Evolutionary conservation across 75 land plant genomes (phyloP).

Genomic region (Isoetes taiwanensis): DNA sequence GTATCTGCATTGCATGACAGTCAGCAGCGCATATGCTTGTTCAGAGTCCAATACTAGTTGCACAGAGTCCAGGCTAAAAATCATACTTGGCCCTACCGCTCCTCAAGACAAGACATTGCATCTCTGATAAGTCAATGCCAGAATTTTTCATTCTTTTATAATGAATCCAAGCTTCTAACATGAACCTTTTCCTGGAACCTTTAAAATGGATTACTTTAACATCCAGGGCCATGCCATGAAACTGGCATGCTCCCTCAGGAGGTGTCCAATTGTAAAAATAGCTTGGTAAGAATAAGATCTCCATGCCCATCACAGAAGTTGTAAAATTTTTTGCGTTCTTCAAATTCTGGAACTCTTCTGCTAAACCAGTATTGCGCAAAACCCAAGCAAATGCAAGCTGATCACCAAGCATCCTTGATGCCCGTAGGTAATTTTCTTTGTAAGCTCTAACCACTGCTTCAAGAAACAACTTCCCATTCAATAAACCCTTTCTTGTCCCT

Average conservation of each 20-base stretch:
- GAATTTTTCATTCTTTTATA: too few relatives aligned
- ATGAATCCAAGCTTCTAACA: constrained; percentile 94
- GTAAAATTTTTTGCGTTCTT: constrained; percentile 31
- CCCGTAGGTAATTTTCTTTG: constrained; percentile 39
- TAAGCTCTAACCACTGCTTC: constrained; percentile 58
- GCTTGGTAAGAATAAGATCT: constrained; percentile 69
- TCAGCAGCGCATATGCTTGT: too few relatives aligned
- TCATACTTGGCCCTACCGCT: too few relatives aligned
- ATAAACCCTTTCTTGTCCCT: constrained; percentile 27
- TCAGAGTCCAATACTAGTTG: too few relatives aligned
- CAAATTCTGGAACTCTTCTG: constrained; percentile 30
- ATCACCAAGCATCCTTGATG: constrained; percentile 88
- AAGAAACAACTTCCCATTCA: constrained; percentile 22
- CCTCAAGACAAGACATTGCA: too few relatives aligned
- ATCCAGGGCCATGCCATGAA: constrained; percentile 94
- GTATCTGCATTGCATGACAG: too few relatives aligned
- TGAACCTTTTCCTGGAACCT: constrained; percentile 88
- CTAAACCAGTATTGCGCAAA: constrained; percentile 34
- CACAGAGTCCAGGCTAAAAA: too few relatives aligned
- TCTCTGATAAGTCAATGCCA: too few relatives aligned
- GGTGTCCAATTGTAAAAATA: constrained; percentile 91
- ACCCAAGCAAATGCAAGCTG: constrained; percentile 76
- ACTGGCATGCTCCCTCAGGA: constrained; percentile 96
- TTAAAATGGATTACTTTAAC: constrained; percentile 93
- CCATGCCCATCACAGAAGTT: constrained; percentile 25